Conservation (phyloP, 129 eudicot species). For the Escallonia rubra region DNA sequence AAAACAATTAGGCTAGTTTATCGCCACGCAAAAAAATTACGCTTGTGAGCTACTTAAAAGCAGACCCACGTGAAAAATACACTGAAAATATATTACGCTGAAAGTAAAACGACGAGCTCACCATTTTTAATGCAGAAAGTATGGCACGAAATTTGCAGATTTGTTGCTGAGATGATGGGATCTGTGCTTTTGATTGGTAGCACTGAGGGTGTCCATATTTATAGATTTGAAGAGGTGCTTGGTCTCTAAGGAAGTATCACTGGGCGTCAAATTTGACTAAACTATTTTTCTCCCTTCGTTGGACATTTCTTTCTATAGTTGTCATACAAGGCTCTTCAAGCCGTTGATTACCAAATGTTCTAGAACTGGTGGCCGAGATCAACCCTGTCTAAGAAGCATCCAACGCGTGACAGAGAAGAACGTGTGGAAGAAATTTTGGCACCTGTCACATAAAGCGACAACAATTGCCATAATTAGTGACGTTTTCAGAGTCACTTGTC, state of each 20-base stretch:
- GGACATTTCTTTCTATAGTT: background rate
- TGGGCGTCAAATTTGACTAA: background rate
- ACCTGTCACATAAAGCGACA: background rate
- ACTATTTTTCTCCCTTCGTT: background rate
- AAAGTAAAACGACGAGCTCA: background rate
- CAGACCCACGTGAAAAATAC: too few relatives aligned
- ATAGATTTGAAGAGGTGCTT: background rate
- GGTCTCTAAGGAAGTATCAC: background rate
- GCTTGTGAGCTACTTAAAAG: too few relatives aligned
- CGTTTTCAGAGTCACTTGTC: too few relatives aligned
- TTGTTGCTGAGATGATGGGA: background rate
- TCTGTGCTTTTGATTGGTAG: background rate
- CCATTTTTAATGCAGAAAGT: conserved; percentile 10
- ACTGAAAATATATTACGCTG: too few relatives aligned
- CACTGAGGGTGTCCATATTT: background rate
- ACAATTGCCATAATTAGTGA: too few relatives aligned
- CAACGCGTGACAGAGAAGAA: too few relatives aligned
- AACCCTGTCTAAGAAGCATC: background rate
- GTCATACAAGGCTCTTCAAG: conserved; percentile 1
- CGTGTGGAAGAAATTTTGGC: background rate
- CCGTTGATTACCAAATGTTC: background rate
- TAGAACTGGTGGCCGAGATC: background rate
- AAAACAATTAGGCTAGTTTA: too few relatives aligned
- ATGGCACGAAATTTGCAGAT: background rate
- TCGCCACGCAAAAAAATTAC: too few relatives aligned